Base-by-base conservation (phyloP, 2,329 filamentous ascomycete species). In the Fusarium ambrosium region DNA sequence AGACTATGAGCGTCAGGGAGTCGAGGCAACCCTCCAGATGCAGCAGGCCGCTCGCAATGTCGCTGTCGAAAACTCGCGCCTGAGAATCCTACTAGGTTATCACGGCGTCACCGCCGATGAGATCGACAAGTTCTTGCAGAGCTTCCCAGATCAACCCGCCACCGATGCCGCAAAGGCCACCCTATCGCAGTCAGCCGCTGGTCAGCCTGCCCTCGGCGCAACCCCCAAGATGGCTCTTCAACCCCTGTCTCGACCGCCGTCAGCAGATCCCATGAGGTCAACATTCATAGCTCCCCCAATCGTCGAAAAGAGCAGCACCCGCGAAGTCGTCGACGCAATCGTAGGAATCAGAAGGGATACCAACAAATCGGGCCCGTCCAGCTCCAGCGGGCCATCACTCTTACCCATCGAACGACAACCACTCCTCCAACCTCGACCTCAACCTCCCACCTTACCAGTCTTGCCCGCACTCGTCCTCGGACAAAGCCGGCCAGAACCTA, bases 21-120 rank as follows among this genome's bases (percentile, higher is more conserved):
- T 87, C 18, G 82, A 85, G 64, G 89, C 88, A 6, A 87, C 86
- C 4, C 75, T 86, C 13, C 86, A 88, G 77, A 88, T 91, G 85
- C 89, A 90, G 78, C 83, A 82, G 32, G 87, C 86, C 1, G 88
- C 89, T 6, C 84, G 87, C 24, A 82, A 80, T 64, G 87, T 90
- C 20, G 85, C 84, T 18, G 76, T 83, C 34, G 86, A 88, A 73
- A 90, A 90, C 71, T 80, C 80, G 59, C 79, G 83, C 34, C 79
- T 90, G 29, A 82, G 86, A 16, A 80, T 81, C 43, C 80, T 89
- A 67, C 81, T 89, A 22, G 78, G 79, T 8, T 80, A 81, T 37
- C 80, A 81, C 58, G 86, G 86, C 16, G 83, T 87, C 32, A 68
- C 74, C 48, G 75, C 76, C n/a, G 80, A 77, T 4, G 84, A 85